phyloP scores from a whole-genome alignment of 257 asterid genomes.

The Solanum neorickii region DNA sequence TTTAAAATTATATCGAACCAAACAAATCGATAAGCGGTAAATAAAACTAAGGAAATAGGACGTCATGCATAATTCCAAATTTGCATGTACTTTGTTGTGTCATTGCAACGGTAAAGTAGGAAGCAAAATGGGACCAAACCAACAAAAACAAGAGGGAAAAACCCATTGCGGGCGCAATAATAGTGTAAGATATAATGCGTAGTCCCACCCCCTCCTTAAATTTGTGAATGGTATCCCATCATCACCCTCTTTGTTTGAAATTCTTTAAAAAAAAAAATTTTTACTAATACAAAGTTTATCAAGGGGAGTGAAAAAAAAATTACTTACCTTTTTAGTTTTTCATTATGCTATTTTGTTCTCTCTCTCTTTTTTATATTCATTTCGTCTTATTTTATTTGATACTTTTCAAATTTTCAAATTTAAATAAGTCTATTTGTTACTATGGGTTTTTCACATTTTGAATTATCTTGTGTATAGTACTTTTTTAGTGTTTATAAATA shows the following conservation, averaged over 20 bases:
- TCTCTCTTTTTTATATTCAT: background rate
- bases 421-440: too few species aligned
- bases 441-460: too few species aligned
- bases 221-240: background rate
- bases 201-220: background rate
- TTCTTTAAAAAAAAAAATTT: background rate
- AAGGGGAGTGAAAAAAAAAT: background rate
- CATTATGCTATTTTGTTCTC: background rate
- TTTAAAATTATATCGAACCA: too few species aligned
- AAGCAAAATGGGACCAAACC: background rate
- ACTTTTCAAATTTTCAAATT: accelerated
- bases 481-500: too few species aligned
- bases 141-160: background rate
- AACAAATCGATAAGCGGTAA: background rate
- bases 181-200: background rate
- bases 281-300: background rate
- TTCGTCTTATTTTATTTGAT: too few species aligned
- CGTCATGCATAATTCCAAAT: background rate
- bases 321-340: background rate
- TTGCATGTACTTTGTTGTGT: background rate
- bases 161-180: background rate
- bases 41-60: background rate
- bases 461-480: too few species aligned
- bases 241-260: background rate
- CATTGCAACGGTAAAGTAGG: background rate